Evolutionary conservation across 495 filamentous ascomycete species (phyloP), one percentile per base, ranked within the genome.

Genomic region (Opeltia flavorubescens): DNA sequence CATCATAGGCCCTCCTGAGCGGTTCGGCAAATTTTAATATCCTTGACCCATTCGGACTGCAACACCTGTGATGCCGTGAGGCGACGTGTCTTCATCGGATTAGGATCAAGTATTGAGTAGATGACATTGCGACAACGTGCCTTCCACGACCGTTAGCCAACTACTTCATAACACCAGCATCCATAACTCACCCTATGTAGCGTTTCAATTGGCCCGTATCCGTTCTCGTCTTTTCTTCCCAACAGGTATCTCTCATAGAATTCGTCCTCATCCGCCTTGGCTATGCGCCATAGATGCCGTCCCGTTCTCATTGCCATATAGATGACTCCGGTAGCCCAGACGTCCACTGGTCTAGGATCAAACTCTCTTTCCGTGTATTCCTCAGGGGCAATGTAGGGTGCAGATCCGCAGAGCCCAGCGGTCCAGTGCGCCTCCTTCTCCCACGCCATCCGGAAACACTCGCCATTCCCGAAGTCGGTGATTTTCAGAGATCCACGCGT

Each of bases 281-380:
- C 91, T 11, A 94, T 74, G n/a, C 87, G 78, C 91, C 91, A 99
- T 4, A 96, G 68, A 66, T 99, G 93, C 27, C 91, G 70, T 34
- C 91, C 91, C 13, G 91, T 99, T 43, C 91, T 75, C 91, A 98
- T 99, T 5, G 91, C 91, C 93, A 99, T 96, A 67, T 99, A 99
- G 46, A 99, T 96, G 27, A 99, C 91, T 55, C 91, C 91, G 43
- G 84, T 89, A 15, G 91, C 93, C 91, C 91, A 99, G 38, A 96
- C 80, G 59, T 99, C 91, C 38, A 99, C 93, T 1, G 91, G 89
- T 42, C 91, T 74, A 12, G 91, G 93, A 60, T 99, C 91, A 48
- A 99, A 99, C 61, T 99, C 91, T 54, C 77, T 82, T 55, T 94
- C 88, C 12, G 76, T 74, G 57, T 99, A 99, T 61, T 99, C 93